These are phyloP conservation scores for Chaetomium tenue DNA, from an alignment of 495 filamentous ascomycete species.

Conservation along the genomic window DNA sequence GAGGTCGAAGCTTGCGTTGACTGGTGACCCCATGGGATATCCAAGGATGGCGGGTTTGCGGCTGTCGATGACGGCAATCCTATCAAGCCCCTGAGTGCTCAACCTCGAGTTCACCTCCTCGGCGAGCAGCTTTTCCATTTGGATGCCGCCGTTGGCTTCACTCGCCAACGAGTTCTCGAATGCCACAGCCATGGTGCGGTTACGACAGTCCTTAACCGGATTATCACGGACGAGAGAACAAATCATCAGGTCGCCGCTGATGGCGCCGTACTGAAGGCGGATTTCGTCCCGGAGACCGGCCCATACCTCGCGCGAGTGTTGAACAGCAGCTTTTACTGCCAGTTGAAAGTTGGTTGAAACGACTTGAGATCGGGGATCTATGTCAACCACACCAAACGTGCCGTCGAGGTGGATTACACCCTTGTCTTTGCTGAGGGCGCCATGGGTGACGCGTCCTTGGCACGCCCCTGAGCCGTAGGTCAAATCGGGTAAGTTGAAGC, in stretches of 20 bases:
- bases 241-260: constrained; percentile 31
- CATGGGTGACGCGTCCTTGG: constrained; percentile 29
- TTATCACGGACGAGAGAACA: constrained; percentile 32
- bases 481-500: constrained; percentile 28
- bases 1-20: constrained; percentile 10
- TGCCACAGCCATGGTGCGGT: constrained; percentile 14
- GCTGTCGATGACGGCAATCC: constrained; percentile 22
- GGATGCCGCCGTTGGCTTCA: background rate
- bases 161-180: constrained; percentile 21
- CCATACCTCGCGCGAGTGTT: constrained; percentile 28
- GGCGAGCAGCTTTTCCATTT: constrained; percentile 1
- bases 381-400: constrained; percentile 24
- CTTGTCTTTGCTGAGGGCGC: constrained; percentile 30
- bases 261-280: constrained; percentile 20
- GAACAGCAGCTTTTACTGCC: constrained; percentile 26
- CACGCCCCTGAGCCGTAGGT: constrained; percentile 25
- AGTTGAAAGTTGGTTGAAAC: constrained; percentile 25
- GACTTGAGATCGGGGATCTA: constrained; percentile 21
- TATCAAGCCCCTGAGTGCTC: constrained; percentile 19
- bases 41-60: constrained; percentile 18
- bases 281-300: constrained; percentile 21
- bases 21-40: constrained; percentile 23
- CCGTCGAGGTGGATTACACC: constrained; percentile 31
- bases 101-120: constrained; percentile 16
- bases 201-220: constrained; percentile 33